Conservation (phyloP, 352 stramenopile genomes). For the Phytopythium sindhum region DNA sequence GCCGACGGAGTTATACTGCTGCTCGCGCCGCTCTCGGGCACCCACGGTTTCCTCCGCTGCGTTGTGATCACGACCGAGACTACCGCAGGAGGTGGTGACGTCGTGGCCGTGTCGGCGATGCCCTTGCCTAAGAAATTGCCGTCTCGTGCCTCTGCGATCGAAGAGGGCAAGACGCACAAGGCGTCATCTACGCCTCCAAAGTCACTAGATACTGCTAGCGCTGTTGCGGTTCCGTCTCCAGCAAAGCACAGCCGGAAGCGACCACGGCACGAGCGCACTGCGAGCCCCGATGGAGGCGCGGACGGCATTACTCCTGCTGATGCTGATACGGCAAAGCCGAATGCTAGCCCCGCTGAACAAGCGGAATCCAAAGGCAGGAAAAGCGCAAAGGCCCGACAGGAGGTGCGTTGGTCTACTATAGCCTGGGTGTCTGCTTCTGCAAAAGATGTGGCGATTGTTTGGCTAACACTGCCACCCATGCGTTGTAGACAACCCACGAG, state of each 20-base stretch:
- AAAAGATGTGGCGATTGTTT: too few species aligned
- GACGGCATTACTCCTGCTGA: neutral
- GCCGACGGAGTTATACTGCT: constrained; percentile 40
- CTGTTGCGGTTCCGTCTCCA: neutral
- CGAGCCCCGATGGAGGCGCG: neutral
- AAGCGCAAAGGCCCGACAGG: neutral
- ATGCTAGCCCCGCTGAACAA: neutral
- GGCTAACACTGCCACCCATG: too few species aligned
- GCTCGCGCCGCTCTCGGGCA: constrained; percentile 40
- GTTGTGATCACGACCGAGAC: constrained; percentile 41
- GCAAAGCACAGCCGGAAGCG: neutral
- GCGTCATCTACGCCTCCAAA: neutral
- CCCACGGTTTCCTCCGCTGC: constrained; percentile 41
- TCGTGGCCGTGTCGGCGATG: constrained; percentile 4
- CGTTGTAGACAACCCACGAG: too few species aligned
- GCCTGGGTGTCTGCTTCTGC: too few species aligned
- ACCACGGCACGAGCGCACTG: neutral
- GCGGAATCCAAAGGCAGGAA: neutral
- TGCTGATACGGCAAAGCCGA: neutral
- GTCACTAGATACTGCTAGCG: neutral
- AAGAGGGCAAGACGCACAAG: neutral
- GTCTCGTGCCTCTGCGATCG: neutral
- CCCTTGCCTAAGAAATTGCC: constrained; percentile 1
- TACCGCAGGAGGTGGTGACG: neutral
- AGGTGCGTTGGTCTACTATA: too few species aligned